These are phyloP conservation scores for Climacium dendroides DNA, from an alignment of 225 moss, liverwort and hornwort species.

Conservation along the genomic window DNA sequence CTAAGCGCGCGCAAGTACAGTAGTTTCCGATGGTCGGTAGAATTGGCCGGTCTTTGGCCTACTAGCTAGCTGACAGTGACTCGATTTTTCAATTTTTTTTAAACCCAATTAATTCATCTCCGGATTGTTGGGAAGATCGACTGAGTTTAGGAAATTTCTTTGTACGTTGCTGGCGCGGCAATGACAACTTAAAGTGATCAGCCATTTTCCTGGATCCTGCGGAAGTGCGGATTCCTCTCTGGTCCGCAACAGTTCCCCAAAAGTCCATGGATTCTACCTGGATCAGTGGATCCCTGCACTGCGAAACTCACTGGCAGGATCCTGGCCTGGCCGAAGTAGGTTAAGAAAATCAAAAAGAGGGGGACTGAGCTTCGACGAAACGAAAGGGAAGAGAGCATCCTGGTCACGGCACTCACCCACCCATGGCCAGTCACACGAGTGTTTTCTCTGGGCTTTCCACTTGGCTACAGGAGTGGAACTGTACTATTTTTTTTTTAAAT, in stretches of 20 bases:
- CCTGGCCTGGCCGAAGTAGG: too few relatives aligned
- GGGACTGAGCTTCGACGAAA: background rate
- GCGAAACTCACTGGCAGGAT: background rate
- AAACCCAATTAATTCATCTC: too few relatives aligned
- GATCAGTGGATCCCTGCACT: background rate
- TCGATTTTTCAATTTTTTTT: too few relatives aligned
- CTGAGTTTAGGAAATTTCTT: too few relatives aligned
- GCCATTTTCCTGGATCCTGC: background rate
- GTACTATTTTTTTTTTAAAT: too few relatives aligned
- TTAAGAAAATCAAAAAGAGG: too few relatives aligned
- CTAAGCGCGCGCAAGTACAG: too few relatives aligned
- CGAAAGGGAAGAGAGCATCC: background rate
- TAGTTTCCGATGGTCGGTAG: too few relatives aligned
- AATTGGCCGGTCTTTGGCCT: too few relatives aligned
- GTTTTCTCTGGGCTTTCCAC: background rate
- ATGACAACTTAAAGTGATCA: too few relatives aligned
- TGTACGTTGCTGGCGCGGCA: background rate
- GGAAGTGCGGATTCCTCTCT: background rate
- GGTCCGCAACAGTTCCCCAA: background rate
- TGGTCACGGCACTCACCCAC: background rate
- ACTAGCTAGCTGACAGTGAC: too few relatives aligned
- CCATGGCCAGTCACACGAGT: background rate
- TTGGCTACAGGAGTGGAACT: background rate
- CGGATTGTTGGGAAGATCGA: too few relatives aligned
- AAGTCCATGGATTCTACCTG: background rate